These are phyloP conservation scores for Trypanosoma congolense DNA, from an alignment of 208 protist genomes.

Conservation along the genomic window DNA sequence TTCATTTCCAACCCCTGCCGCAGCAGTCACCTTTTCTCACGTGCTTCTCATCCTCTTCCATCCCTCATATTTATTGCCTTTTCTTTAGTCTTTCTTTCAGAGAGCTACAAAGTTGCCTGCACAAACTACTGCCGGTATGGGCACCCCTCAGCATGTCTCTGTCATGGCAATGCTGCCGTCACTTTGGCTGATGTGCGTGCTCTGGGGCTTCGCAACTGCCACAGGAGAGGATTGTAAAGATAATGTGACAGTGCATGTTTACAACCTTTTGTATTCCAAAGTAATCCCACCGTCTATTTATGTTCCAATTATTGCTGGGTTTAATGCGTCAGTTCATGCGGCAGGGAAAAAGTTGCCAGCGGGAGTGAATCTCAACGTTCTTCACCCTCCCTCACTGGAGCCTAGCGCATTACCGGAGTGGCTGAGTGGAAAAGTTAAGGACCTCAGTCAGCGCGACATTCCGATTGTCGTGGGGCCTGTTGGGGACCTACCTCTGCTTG, in stretches of 20 bases:
- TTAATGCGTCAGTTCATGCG: not conserved
- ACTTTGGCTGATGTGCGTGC: not conserved
- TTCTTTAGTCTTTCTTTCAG: no score
- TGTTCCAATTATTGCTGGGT: not conserved
- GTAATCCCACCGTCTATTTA: not conserved
- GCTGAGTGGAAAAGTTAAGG: not conserved
- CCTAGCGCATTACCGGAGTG: not conserved
- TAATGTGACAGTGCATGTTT: not conserved
- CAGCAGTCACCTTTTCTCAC: no score
- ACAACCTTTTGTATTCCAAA: not conserved
- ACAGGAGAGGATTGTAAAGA: not conserved
- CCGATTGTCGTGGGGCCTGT: not conserved
- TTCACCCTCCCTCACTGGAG: not conserved
- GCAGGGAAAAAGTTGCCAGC: not conserved
- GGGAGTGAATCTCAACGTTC: not conserved
- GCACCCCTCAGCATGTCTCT: no score
- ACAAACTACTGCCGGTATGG: no score
- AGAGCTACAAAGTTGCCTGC: no score
- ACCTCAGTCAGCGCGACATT: not conserved
- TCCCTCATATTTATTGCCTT: no score
- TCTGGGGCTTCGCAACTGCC: no score
- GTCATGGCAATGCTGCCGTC: not conserved
- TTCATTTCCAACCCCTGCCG: no score
- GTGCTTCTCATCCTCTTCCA: no score
- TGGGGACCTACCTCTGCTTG: no score